Evolutionary conservation across 805 yeast genomes (phyloP), one percentile per base, ranked within the genome.

Genomic region (Yarrowia sp.): DNA sequence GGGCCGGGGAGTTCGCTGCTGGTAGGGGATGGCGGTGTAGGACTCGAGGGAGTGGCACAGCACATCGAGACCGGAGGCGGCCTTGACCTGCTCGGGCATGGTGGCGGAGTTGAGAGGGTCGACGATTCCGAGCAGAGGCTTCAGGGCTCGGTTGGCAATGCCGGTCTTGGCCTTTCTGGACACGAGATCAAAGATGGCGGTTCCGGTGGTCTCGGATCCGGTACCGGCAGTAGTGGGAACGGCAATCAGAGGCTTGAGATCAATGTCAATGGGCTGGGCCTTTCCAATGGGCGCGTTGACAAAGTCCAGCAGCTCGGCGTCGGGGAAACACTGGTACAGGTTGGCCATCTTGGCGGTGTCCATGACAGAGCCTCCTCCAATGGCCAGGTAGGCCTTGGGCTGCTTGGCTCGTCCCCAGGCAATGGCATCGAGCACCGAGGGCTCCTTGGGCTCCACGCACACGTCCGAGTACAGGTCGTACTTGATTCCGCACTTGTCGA

Each of bases 321-420:
- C 78, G 16, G 81, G 81, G 69, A 81, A 81, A 50, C 75, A 74
- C 69, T 80, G 81, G 72, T 80, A 79, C 67, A 81, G 74, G 67
- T 79, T 77, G 41, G 84, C 82, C 63, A 81, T 77, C 72, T 81
- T 81, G 69, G 83, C 82, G 16, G 81, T 79, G 69, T 81, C 84
- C 75, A 81, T 82, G n/a, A 81, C 83, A 5, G 83, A 80, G 36
- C 84, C 84, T 56, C 84, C 84, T 36, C 84, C 84, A 40, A 81
- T 81, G 8, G 84, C 82, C 19, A 81, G 75, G 69, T 80, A 81
- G 36, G 82, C 81, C 46, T 80, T 78, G 22, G 82, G 79, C 65
- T 75, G 74, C 53, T 48, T 45, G 10, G 69, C 61, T 42, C 79
- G 73, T 8, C 81, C 77, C 82, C 82, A 79, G 12, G 72, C 75